These are phyloP conservation scores for Aquilaria sinensis DNA, from an alignment of 345 rosid species.

Conservation along the genomic window DNA sequence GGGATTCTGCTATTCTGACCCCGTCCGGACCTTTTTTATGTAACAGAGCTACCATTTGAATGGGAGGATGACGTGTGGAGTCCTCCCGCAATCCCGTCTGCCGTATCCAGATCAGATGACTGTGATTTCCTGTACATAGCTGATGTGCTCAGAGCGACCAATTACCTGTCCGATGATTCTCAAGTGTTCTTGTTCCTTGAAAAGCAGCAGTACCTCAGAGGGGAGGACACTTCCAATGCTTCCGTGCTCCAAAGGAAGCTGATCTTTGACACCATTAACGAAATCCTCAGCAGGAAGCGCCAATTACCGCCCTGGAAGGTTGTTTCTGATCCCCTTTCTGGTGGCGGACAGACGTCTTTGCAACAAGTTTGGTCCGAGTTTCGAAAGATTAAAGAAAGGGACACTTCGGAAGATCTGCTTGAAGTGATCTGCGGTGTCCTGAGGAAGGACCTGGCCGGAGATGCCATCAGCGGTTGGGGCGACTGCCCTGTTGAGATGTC, in stretches of 20 bases:
- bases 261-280: conserved; percentile 56
- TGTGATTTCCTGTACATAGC: conserved; percentile 68
- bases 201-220: conserved; percentile 59
- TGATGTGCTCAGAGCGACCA: conserved; percentile 55
- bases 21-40: neutral
- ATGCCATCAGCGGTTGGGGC: conserved; percentile 50
- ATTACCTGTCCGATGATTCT: conserved; percentile 46
- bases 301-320: conserved; percentile 56
- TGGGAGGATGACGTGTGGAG: conserved; percentile 66
- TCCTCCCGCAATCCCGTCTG: conserved; percentile 28
- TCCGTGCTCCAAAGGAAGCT: conserved; percentile 61
- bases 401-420: conserved; percentile 39
- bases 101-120: conserved; percentile 28
- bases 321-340: conserved; percentile 5
- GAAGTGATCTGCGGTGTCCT: conserved; percentile 67
- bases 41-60: conserved; percentile 42
- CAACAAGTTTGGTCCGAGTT: conserved; percentile 68
- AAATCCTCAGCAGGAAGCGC: conserved; percentile 46
- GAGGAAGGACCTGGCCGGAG: conserved; percentile 67
- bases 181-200: conserved; percentile 64
- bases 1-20: no score
- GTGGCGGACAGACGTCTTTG: conserved; percentile 19
- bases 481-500: conserved; percentile 63
- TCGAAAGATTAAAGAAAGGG: conserved; percentile 45
- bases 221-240: conserved; percentile 42